Evolutionary conservation across 192 early-diverging fungal genomes (phyloP), one percentile per base, ranked within the genome.

Genomic region (Coemansia asiatica): DNA sequence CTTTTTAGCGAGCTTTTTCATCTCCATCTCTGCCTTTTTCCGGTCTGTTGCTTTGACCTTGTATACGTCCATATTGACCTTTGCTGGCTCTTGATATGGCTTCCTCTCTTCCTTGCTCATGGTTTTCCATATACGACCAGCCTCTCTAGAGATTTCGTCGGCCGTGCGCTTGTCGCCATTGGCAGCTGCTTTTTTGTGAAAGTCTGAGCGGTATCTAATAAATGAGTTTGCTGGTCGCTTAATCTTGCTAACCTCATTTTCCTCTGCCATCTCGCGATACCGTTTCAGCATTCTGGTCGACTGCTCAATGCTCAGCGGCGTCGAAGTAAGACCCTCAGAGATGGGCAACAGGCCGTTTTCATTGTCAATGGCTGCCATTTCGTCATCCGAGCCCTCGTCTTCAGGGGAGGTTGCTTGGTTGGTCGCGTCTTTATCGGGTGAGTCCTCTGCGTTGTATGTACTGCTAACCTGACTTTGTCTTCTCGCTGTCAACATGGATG

Each of bases 251-350:
- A 57, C 31, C 6, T 33, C 29, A 13, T 10, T 31, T 19, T 57
- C 31, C 15, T 31, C 31, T 4, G 27, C 56, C 56, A 33, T 31
- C 40, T 44, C 40, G 27, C 56, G 29, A 15, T 33, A 33, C n/a
- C 56, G 56, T 10, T 57, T 57, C 1, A 57, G 56, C 56, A 57
- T 36, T 22, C 23, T 22, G 21, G 50, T 53, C 13, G 50, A 53
- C 25, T 53, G 4, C 19, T 53, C 50, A 10, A 53, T 53, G 50
- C 25, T 53, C 50, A 53, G 21, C 50, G 21, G 50, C 16, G 50
- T 53, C 13, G 50, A 27, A 8, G 13, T 6, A 8, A 53, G 21
- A 4, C 19, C 25, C 4, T 26, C 21, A 13, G 21, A 22, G 9
- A 16, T 27, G 8, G 13, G 2, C 0, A 13, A 5, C 8, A 5